Evolutionary conservation across 2,329 filamentous ascomycete genomes (phyloP), one percentile per base, ranked within the genome.

Genomic region (Westerdykella ornata): DNA sequence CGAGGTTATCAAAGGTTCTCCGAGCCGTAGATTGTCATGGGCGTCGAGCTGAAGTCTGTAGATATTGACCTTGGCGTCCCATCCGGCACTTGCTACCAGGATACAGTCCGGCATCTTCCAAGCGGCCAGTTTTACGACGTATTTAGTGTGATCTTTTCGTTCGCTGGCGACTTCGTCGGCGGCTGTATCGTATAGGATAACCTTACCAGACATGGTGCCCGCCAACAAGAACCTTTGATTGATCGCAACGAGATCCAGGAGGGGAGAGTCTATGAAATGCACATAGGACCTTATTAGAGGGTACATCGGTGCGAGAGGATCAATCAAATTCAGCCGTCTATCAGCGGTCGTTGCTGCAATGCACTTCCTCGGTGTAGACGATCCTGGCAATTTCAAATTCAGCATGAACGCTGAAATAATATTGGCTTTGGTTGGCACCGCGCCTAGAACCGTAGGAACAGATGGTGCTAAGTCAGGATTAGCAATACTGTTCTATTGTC

Each of bases 131-230:
- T 76, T 75, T 40, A 81, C 74, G 6, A 73, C 67, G 56, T 80
- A 82, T 52, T 81, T 82, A 16, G 62, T 56, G 50, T 82, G 78
- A 47, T 81, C 77, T 42, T 70, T 73, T 35, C 77, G 68, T 43
- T 67, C 67, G 19, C 73, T 70, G 13, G 77, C 43, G 1, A 72
- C 50, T 17, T 60, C 52, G 13, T 67, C 64, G 18, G 50, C 47
- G n/a, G 41, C 40, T 12, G 65, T 60, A 44, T 72, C 59, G 45
- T 73, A 73, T 1, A 80, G 59, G 20, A 72, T 54, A 4, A 81
- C 51, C 40, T 74, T 72, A 4, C 78, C 78, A 8, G 77, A 80
- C 78, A 81, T 81, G 34, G 72, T 76, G 14, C 73, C 71, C 38
- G 72, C 66, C n/a, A 80, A 55, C 12, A 78, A 48, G 49, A 71